Evolutionary conservation across 129 eudicot species (phyloP).

Genomic region (Escallonia herrerae): DNA sequence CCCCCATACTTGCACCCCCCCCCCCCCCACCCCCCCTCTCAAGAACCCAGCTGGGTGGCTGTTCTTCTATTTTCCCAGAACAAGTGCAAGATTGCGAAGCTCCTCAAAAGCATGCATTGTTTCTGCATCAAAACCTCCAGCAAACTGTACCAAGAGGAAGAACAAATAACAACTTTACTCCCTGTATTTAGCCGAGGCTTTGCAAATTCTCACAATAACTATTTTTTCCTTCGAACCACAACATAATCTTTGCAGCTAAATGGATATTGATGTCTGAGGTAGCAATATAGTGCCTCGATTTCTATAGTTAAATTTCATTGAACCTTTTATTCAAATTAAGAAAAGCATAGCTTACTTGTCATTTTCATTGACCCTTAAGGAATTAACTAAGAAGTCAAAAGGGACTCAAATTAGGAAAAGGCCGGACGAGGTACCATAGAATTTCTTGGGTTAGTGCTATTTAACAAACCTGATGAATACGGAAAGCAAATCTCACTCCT

Average conservation of each 20-base stretch:
- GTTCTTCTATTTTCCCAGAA: slow-evolving; percentile 50
- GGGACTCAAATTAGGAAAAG: not conserved
- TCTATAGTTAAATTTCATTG: too few species aligned
- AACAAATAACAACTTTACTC: not conserved
- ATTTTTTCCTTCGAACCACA: not conserved
- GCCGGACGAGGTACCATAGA: not conserved
- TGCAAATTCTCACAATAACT: not conserved
- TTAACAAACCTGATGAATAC: slow-evolving; percentile 78
- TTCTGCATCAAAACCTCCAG: slow-evolving; percentile 97
- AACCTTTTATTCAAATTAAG: too few species aligned
- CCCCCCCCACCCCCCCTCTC: too few species aligned
- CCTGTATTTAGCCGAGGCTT: not conserved
- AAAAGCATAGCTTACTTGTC: too few species aligned
- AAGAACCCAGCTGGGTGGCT: not conserved
- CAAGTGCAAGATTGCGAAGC: slow-evolving; percentile 75
- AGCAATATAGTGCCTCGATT: too few species aligned
- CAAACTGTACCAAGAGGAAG: slow-evolving; percentile 52
- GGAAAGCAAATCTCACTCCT: slow-evolving; percentile 95
- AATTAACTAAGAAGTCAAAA: too few species aligned
- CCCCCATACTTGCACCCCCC: not conserved
- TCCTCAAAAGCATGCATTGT: slow-evolving; percentile 98
- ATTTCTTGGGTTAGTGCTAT: not conserved
- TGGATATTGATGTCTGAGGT: too few species aligned
- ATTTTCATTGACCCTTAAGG: too few species aligned
- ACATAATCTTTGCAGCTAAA: too few species aligned